phyloP scores from a whole-genome alignment of 2,329 filamentous ascomycete species.

The Trichoderma citrinoviride region DNA sequence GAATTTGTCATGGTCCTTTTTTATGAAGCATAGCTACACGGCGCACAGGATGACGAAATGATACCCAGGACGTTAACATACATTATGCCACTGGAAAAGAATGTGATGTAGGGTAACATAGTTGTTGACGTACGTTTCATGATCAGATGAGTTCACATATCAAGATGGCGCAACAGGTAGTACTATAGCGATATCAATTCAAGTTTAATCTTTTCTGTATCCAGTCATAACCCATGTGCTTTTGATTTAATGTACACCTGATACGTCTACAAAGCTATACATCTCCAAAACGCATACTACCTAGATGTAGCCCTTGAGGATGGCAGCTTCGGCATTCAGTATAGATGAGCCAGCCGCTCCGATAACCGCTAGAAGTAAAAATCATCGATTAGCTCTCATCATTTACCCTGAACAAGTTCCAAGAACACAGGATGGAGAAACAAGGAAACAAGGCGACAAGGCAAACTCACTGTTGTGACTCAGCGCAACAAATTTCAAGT shows the following conservation, averaged over 20 bases:
- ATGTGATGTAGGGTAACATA: too few relatives aligned
- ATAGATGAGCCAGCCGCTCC: constrained; percentile 96
- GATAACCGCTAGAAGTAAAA: constrained; percentile 64
- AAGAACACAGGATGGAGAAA: not conserved
- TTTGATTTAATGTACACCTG: not conserved
- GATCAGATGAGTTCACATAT: too few relatives aligned
- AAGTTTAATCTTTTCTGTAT: too few relatives aligned
- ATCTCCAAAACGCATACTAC: not conserved
- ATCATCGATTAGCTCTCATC: not conserved
- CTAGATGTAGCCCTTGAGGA: constrained; percentile 82
- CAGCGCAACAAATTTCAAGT: constrained; percentile 90
- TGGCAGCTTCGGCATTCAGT: constrained; percentile 87
- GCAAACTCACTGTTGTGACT: constrained; percentile 67
- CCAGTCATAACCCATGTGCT: not conserved
- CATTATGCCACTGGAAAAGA: too few relatives aligned
- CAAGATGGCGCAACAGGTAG: too few relatives aligned
- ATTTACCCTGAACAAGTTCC: not conserved
- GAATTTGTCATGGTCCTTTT: constrained; percentile 15
- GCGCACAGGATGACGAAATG: constrained; percentile 23
- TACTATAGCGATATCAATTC: too few relatives aligned
- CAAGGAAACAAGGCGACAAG: too few relatives aligned
- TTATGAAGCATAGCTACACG: constrained; percentile 22
- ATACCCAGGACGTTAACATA: constrained; percentile 7
- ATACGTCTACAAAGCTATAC: not conserved
- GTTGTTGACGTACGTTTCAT: too few relatives aligned